Percentiles rank a stretch among this genome's conserved stretches.
Evolutionary conservation across 2,329 filamentous ascomycete genomes (phyloP).

Genomic region (Colletotrichum trifolii): DNA sequence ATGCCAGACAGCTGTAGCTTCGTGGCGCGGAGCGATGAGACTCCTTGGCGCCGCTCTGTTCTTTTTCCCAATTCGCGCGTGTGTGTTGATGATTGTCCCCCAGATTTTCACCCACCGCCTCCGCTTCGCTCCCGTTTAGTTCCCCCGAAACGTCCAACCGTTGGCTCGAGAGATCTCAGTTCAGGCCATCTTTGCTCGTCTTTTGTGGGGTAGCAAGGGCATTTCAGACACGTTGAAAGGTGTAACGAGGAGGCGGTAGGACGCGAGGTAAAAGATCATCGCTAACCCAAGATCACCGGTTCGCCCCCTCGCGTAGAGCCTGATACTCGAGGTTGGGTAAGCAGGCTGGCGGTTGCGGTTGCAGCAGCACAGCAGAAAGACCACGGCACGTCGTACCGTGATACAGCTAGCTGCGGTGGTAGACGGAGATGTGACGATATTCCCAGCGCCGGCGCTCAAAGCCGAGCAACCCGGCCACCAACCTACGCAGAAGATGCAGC

Average conservation of each 20-base stretch:
- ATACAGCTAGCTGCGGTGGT: background rate
- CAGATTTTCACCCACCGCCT: constrained; percentile 19
- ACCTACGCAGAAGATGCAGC: background rate
- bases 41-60: constrained; percentile 16
- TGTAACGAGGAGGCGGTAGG: background rate
- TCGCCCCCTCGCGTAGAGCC: constrained; percentile 1
- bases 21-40: constrained; percentile 24
- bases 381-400: too few species aligned
- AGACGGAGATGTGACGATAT: background rate
- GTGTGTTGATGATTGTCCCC: background rate
- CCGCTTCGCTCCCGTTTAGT: constrained; percentile 12
- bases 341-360: background rate
- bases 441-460: constrained; percentile 22
- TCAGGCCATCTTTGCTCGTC: constrained; percentile 23
- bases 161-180: constrained; percentile 25
- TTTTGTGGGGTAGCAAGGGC: constrained; percentile 25
- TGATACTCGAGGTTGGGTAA: background rate
- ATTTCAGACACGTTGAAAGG: background rate
- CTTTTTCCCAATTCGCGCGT: constrained; percentile 1
- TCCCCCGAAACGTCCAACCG: constrained; percentile 25
- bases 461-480: constrained; percentile 26
- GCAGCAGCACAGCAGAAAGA: too few species aligned
- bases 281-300: background rate
- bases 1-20: constrained; percentile 5
- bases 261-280: background rate